Percentiles rank a stretch among this genome's conserved stretches.
phyloP scores from a whole-genome alignment of 495 filamentous ascomycete species.

The Penicillium samsonianum region DNA sequence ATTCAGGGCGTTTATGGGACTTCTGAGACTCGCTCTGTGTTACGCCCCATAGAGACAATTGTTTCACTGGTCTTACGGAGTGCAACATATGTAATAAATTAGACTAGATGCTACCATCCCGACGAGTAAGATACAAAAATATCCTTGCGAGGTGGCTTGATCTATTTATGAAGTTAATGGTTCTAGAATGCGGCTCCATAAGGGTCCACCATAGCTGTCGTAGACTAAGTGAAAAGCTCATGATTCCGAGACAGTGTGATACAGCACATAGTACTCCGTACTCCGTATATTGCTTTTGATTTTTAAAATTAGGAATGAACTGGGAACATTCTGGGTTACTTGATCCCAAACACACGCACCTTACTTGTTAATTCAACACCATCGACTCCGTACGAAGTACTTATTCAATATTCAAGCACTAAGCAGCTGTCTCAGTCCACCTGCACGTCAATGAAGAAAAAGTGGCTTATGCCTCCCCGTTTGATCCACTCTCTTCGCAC shows the following conservation, averaged over 20 bases:
- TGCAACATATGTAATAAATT: neutral
- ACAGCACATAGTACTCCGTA: no score
- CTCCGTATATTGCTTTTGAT: neutral
- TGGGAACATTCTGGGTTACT: neutral
- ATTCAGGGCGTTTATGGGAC: neutral
- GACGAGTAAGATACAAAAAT: neutral
- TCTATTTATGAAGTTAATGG: slow-evolving; percentile 22
- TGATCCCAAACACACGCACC: neutral
- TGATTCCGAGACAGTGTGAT: neutral
- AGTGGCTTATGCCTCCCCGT: slow-evolving; percentile 12
- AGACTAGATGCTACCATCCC: neutral
- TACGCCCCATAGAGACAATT: neutral
- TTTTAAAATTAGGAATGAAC: neutral
- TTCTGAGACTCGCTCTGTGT: neutral
- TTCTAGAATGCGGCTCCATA: slow-evolving; percentile 9
- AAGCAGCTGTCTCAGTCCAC: neutral
- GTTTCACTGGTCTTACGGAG: neutral
- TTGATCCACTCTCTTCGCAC: slow-evolving; percentile 4
- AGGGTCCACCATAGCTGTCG: slow-evolving; percentile 15
- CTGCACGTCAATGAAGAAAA: slow-evolving; percentile 11
- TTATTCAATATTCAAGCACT: no score
- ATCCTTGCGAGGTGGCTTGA: slow-evolving; percentile 11
- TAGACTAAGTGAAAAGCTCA: neutral
- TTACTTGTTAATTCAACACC: neutral
- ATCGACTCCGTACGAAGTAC: neutral